Evolutionary conservation across 148 eudicot genomes (phyloP), one percentile per base, ranked within the genome.

Genomic region (Vaccinium vitisidaea): DNA sequence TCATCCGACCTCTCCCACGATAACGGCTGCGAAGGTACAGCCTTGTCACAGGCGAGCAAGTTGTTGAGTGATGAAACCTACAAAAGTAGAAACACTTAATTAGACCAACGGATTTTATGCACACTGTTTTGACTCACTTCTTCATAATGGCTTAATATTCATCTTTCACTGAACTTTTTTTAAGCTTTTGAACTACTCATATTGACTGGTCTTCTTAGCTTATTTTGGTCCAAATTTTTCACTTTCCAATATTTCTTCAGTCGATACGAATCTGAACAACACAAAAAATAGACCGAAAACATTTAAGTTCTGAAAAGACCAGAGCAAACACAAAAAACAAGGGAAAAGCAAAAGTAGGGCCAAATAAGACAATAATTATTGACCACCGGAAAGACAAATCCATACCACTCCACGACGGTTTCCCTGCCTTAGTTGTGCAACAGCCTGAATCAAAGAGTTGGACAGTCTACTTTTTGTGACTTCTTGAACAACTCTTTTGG

Each of bases 11-110:
- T 88, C 75, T 93, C 96, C 98, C 98, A 94, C 39, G 98, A 92
- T 63, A 95, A 83, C 0, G 98, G 98, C 77, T 89, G 88, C 55
- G 99, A 87, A 65, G 93, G 91, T 54, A 95, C 95, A 86, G 98
- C 99, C 92, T 95, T 97, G 89, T 97, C 99, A 43, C 98, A 97
- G 21, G 98, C 94, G 77, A 97, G 89, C 88, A 95, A 85, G 87
- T 95, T 92, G 77, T 94, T 94, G 32, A 97, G 93, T 11, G 94
- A 90, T 5, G 92, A 92, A 82, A 95, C 92, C 99, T 97, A 83
- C 84, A 85, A 80, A 75, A 80, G 27, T 21, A 69, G 4, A 19
- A 36, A 30, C 32, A 49, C 11, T n/a, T 25, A n/a, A 30, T 76
- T 67, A 65, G 67, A 81, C 56, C 70, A 43, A 53, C 32, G 11